Evolutionary conservation across 306 rosid species (phyloP), one percentile per base, ranked within the genome.

Genomic region (Cucurbita ficifolia): DNA sequence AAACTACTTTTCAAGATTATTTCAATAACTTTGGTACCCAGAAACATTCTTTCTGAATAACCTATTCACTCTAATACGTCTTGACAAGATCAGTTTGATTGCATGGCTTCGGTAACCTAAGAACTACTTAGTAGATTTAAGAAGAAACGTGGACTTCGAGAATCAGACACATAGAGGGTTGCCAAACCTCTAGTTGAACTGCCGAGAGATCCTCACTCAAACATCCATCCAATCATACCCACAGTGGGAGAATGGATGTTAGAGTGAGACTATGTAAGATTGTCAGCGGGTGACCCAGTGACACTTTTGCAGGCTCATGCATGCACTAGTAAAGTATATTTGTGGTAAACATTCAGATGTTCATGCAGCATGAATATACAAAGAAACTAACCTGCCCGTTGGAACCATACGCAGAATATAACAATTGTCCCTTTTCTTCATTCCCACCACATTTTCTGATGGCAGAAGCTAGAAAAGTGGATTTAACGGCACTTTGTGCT

Each of bases 401-500:
- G 79, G 98, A 94, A 81, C 98, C 98, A 73, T 87, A 94, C n/a
- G 97, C 97, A 52, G 75, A 80, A 81, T 90, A 94, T 33, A 94
- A 59, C 39, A 84, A 76, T 59, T 11, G 86, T 52, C 98, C 98
- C 82, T 94, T 94, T 81, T 94, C 95, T 79, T 38, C 97, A 65
- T 94, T 94, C 76, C 98, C 97, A 75, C 98, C 98, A 43, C 91
- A 86, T 81, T 94, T 94, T 65, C 90, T 87, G 83, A 94, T 89
- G 46, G 96, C 97, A 76, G 98, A 51, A 70, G 96, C 96, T 75
- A 94, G 76, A 78, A 94, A 94, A 58, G 92, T 89, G 70, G 89
- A 79, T 82, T 94, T 94, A 49, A 48, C 29, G 75, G 89, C 97
- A 87, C 92, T 77, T 86, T 94, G 95, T n/a, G 92, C 97, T 94